Conservation (phyloP, 2,329 filamentous ascomycete species). For the Lachnum nothofagi region DNA sequence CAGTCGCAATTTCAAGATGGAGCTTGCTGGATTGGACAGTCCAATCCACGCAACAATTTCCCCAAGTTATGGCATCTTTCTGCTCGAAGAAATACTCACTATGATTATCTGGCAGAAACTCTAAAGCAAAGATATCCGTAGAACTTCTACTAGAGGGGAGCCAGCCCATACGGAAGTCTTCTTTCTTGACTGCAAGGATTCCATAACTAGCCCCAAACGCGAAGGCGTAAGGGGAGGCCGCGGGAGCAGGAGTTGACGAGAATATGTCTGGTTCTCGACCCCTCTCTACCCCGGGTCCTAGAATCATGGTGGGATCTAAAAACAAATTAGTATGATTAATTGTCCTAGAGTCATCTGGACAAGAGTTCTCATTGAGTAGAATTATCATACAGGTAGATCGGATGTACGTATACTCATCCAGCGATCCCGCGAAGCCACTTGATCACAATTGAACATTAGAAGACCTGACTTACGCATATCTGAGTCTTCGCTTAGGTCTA, state of each 20-base stretch:
- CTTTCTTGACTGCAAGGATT: conserved; percentile 36
- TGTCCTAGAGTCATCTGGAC: not conserved
- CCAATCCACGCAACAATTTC: too few species aligned
- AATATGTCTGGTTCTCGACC: conserved; percentile 32
- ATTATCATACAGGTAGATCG: too few species aligned
- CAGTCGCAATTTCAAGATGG: too few species aligned
- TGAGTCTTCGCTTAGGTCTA: not conserved
- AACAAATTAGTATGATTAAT: not conserved
- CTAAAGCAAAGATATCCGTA: conserved; percentile 44
- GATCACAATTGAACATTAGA: too few species aligned
- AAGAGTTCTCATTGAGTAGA: not conserved
- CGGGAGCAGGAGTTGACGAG: conserved; percentile 39
- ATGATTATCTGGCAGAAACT: conserved; percentile 42
- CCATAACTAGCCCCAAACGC: conserved; percentile 46
- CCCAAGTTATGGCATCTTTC: too few species aligned
- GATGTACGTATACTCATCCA: too few species aligned
- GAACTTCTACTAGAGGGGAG: conserved; percentile 15
- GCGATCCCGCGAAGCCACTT: too few species aligned
- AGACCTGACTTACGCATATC: not conserved
- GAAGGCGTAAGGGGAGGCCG: conserved; percentile 39
- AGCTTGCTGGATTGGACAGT: too few species aligned
- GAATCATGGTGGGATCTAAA: not conserved
- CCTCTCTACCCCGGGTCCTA: not conserved
- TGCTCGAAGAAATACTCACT: conserved; percentile 6
- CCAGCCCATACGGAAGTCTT: conserved; percentile 12